These are phyloP conservation scores for Alectoria sarmentosa DNA, from an alignment of 495 filamentous ascomycete genomes.

Conservation along the genomic window DNA sequence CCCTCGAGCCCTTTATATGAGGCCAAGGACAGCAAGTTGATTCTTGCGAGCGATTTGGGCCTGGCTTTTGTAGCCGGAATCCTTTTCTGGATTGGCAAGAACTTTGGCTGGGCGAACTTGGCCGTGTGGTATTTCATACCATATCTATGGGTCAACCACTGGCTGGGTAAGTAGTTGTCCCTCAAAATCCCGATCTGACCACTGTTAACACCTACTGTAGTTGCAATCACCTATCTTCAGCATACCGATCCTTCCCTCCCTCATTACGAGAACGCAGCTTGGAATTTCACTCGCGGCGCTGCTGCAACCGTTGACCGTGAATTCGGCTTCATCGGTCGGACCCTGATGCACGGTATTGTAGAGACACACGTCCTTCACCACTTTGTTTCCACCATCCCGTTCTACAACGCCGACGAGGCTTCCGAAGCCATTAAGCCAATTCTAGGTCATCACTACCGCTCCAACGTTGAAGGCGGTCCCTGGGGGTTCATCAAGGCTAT, in stretches of 20 bases:
- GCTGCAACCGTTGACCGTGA: conserved; percentile 55
- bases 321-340: conserved; percentile 52
- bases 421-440: conserved; percentile 52
- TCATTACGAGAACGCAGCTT: conserved; percentile 48
- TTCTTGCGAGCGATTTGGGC: conserved; percentile 78
- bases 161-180: conserved; percentile 47
- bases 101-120: conserved; percentile 77
- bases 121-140: conserved; percentile 90
- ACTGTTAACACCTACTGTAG: conserved; percentile 40
- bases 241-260: conserved; percentile 55
- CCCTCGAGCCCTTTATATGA: conserved; percentile 85
- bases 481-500: conserved; percentile 49
- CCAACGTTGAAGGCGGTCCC: conserved; percentile 44
- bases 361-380: conserved; percentile 57
- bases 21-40: conserved; percentile 74
- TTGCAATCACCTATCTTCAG: conserved; percentile 56
- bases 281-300: conserved; percentile 53
- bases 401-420: conserved; percentile 56
- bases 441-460: conserved; percentile 51
- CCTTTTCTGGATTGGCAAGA: conserved; percentile 56
- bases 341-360: conserved; percentile 51
- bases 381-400: conserved; percentile 55
- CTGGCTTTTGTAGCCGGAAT: conserved; percentile 51
- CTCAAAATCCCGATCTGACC: background rate
- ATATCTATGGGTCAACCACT: conserved; percentile 99